Evolutionary conservation across 2,329 filamentous ascomycete genomes (phyloP).

Genomic region (Pyricularia grisea): DNA sequence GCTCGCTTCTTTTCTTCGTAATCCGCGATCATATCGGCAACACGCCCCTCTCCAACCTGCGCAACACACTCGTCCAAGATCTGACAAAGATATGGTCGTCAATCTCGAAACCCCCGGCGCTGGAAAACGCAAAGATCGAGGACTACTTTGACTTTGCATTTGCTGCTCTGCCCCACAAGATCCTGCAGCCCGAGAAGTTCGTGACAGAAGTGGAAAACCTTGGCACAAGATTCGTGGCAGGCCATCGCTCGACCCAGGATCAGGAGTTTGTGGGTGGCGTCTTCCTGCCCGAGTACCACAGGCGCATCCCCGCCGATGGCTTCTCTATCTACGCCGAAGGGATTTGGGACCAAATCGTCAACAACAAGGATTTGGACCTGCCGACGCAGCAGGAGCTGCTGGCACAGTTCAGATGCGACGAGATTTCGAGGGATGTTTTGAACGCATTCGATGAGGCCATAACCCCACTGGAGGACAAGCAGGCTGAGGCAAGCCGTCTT

Average conservation of each 20-base stretch:
- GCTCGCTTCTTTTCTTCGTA: slow-evolving; percentile 95
- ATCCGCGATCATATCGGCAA: slow-evolving; percentile 94
- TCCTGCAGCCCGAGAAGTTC: slow-evolving; percentile 89
- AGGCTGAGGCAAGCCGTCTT: slow-evolving; percentile 62
- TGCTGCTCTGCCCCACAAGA: slow-evolving; percentile 90
- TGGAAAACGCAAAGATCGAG: slow-evolving; percentile 82
- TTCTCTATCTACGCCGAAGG: slow-evolving; percentile 89
- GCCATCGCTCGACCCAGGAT: slow-evolving; percentile 65
- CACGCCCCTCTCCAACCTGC: slow-evolving; percentile 82
- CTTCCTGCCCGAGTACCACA: slow-evolving; percentile 89
- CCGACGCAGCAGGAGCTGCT: slow-evolving; percentile 95
- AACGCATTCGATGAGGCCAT: slow-evolving; percentile 76
- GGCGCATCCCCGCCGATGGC: slow-evolving; percentile 93
- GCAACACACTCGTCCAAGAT: slow-evolving; percentile 84
- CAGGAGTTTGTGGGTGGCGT: slow-evolving; percentile 70
- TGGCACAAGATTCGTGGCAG: slow-evolving; percentile 71
- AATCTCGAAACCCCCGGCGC: slow-evolving; percentile 80
- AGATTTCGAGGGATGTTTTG: slow-evolving; percentile 86
- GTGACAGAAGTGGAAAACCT: slow-evolving; percentile 69
- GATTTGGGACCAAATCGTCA: slow-evolving; percentile 96
- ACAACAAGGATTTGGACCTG: slow-evolving; percentile 95
- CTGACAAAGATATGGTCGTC: slow-evolving; percentile 86
- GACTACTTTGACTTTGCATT: slow-evolving; percentile 99
- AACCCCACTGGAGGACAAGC: slow-evolving; percentile 74
- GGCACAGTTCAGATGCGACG: slow-evolving; percentile 94